Percentiles rank a stretch among this genome's conserved stretches.
These are phyloP conservation scores for Cyclocybe aegerita DNA, from an alignment of 768 basidiomycete genomes.

Conservation along the genomic window DNA sequence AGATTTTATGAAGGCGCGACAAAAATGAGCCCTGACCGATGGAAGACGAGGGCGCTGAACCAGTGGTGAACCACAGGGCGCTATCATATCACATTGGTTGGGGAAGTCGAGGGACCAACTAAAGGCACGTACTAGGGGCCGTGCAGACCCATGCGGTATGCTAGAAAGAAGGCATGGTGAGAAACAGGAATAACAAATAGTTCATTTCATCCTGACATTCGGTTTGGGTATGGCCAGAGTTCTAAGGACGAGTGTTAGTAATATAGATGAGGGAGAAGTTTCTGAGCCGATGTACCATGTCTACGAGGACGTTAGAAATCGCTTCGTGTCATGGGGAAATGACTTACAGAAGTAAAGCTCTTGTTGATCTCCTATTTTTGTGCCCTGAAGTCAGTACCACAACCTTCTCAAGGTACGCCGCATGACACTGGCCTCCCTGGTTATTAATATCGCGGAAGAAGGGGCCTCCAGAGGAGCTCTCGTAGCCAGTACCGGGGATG, in stretches of 20 bases:
- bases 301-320: conserved; percentile 9
- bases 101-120: neutral
- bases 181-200: neutral
- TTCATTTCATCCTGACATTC: conserved; percentile 22
- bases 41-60: conserved; percentile 27
- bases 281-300: conserved; percentile 15
- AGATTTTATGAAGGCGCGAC: neutral
- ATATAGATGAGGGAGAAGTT: neutral
- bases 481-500: conserved; percentile 32
- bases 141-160: conserved; percentile 31
- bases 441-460: conserved; percentile 33
- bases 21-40: neutral
- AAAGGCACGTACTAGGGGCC: conserved; percentile 30
- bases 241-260: conserved; percentile 12
- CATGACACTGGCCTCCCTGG: conserved; percentile 24
- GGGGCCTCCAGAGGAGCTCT: conserved; percentile 19
- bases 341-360: conserved; percentile 36
- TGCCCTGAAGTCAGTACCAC: neutral
- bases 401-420: neutral
- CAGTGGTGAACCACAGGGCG: conserved; percentile 38
- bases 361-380: conserved; percentile 24
- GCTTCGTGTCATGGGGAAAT: neutral
- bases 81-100: conserved; percentile 6
- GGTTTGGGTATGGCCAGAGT: conserved; percentile 37
- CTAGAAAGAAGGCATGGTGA: conserved; percentile 7